Evolutionary conservation across 208 protist species (phyloP).

Genomic region (Trypanosoma theileri): DNA sequence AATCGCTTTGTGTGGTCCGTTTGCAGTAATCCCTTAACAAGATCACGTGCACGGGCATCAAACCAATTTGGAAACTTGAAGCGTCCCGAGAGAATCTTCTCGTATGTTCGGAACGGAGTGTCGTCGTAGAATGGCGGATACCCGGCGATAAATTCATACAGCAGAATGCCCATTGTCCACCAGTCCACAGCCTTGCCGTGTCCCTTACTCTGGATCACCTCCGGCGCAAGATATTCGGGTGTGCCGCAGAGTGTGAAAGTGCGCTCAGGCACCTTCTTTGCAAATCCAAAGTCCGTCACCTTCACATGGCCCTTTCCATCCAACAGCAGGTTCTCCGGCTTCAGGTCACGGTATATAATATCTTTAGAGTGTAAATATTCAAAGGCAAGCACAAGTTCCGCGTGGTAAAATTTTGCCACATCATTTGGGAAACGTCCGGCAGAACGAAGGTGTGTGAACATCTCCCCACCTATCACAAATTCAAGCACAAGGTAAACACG

Average conservation of each 20-base stretch:
- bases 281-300: conserved; percentile 88
- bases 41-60: conserved; percentile 71
- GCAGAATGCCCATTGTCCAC: conserved; percentile 95
- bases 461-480: conserved; percentile 92
- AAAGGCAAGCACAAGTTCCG: conserved; percentile 90
- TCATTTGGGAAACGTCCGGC: conserved; percentile 85
- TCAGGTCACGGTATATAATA: conserved; percentile 89
- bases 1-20: conserved; percentile 87
- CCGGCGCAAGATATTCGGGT: conserved; percentile 89
- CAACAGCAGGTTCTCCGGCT: conserved; percentile 82
- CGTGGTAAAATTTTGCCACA: conserved; percentile 91
- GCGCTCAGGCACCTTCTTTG: conserved; percentile 77
- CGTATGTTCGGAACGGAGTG: conserved; percentile 87
- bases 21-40: conserved; percentile 85
- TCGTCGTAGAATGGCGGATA: conserved; percentile 93
- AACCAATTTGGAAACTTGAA: conserved; percentile 88
- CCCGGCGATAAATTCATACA: conserved; percentile 95
- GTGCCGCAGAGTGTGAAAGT: conserved; percentile 91
- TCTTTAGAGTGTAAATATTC: conserved; percentile 91
- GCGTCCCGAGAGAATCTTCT: conserved; percentile 83
- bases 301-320: conserved; percentile 83
- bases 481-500: conserved; percentile 93
- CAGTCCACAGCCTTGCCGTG: conserved; percentile 97
- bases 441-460: conserved; percentile 88
- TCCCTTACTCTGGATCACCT: conserved; percentile 91